A percentile compares a stretch with the other conserved stretches of the same genome.
These are phyloP conservation scores for Kandelia obovata DNA, from an alignment of 345 rosid species.

Conservation along the genomic window DNA sequence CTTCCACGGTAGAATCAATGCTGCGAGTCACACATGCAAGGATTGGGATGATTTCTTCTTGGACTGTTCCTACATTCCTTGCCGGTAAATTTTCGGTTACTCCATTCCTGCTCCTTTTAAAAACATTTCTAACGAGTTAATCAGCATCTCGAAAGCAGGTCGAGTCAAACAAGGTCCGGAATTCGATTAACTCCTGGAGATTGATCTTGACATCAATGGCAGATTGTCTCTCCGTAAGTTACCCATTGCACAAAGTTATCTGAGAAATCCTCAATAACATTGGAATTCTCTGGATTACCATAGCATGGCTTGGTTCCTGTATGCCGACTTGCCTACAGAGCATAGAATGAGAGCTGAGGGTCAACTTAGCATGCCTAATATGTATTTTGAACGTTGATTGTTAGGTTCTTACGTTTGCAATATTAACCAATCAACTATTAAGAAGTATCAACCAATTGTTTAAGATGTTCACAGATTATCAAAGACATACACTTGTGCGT, in stretches of 20 bases:
- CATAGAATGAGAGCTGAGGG: slow-evolving; percentile 10
- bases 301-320: slow-evolving; percentile 39
- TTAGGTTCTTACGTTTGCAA: no score
- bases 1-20: slow-evolving; percentile 17
- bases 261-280: slow-evolving; percentile 54
- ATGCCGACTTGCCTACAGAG: slow-evolving; percentile 55
- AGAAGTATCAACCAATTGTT: neutral
- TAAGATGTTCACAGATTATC: neutral
- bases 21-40: neutral
- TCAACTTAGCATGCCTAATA: slow-evolving; percentile 5
- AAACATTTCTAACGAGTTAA: slow-evolving; percentile 10
- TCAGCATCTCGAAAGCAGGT: slow-evolving; percentile 2
- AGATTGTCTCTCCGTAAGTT: slow-evolving; percentile 61
- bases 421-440: neutral
- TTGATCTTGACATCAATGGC: slow-evolving; percentile 45
- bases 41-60: slow-evolving; percentile 3
- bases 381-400: no score
- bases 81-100: slow-evolving; percentile 9
- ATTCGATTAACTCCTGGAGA: neutral
- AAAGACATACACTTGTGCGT: neutral
- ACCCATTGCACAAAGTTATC: slow-evolving; percentile 87
- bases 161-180: neutral
- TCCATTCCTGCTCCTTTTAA: slow-evolving; percentile 3
- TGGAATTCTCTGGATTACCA: slow-evolving; percentile 23
- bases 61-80: slow-evolving; percentile 6